Evolutionary conservation across 495 filamentous ascomycete species (phyloP), one percentile per base, ranked within the genome.

Genomic region (Xylaria sp.): DNA sequence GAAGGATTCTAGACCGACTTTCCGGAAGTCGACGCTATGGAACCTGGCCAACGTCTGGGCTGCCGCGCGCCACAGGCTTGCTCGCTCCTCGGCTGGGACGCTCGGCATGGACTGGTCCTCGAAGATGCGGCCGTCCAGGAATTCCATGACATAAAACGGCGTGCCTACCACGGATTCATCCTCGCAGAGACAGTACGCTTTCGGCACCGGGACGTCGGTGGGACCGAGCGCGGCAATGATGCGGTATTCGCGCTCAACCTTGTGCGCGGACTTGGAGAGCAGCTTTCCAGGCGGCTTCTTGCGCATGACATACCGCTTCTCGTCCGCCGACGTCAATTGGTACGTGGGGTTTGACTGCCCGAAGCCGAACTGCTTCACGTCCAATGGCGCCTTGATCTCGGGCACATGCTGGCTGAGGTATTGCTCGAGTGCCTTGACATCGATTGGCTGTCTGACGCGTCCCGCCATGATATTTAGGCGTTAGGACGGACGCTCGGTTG

Each of bases 321-420:
- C 89, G 79, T 90, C 84, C 68, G 87, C 81, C 70, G 88, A 88
- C 12, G 89, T 97, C 71, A 98, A 85, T 68, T 93, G 92, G 83
- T 98, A 98, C 9, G 96, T 98, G 37, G 96, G 96, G 79, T 98
- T 99, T 57, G 93, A 97, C 82, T 98, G 96, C 64, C 96, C 96
- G 78, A 95, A 99, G 73, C 94, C 93, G 77, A 98, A 99, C 92
- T 98, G 96, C 81, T 97, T 93, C 74, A 97, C 83, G 53, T 93
- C 90, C 67, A 99, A 79, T 9, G 96, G 96, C 24, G 88, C 85
- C 82, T 91, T 86, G 77, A 99, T 94, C 72, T 89, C 84, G 2
- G 94, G 92, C 35, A 97, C 92, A 80, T 92, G 87, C 70, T 87
- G 79, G 68, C 85, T 80, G 73, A 99, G 86, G 82, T 94, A 98